phyloP scores from a whole-genome alignment of 208 protist species.

The Acanthamoeba polyphaga region DNA sequence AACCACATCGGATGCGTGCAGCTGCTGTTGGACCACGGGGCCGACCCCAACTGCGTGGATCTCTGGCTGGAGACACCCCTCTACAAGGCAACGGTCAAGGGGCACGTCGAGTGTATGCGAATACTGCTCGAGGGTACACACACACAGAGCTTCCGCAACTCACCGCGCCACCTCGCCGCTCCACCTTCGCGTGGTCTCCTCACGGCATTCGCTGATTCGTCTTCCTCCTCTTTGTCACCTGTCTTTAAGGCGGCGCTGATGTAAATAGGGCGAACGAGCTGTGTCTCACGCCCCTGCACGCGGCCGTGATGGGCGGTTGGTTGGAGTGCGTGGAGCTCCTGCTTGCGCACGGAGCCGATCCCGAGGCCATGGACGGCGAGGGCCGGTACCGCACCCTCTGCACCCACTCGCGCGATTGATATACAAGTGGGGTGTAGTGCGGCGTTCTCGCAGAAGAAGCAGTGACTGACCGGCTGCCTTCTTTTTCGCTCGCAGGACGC shows the following conservation, averaged over 20 bases:
- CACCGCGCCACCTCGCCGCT: neutral
- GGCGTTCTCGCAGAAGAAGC: neutral
- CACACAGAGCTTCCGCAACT: neutral
- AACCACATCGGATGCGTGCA: constrained; percentile 22
- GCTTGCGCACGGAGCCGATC: constrained; percentile 17
- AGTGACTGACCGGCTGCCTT: neutral
- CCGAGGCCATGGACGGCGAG: constrained; percentile 26
- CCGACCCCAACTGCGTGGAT: neutral
- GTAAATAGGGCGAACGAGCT: constrained; percentile 1
- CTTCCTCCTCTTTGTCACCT: neutral
- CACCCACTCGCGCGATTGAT: too few relatives aligned
- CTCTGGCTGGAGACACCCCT: constrained; percentile 22
- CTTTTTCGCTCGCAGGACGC: neutral
- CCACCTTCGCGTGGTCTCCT: neutral
- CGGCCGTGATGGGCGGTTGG: constrained; percentile 54
- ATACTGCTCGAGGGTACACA: neutral
- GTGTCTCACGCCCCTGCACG: constrained; percentile 6
- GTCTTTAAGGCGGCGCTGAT: neutral
- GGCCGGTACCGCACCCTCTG: neutral
- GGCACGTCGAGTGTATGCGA: constrained; percentile 31
- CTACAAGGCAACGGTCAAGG: constrained; percentile 37
- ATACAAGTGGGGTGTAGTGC: too few relatives aligned
- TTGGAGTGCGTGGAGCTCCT: constrained; percentile 6
- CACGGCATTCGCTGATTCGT: neutral
- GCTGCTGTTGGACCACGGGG: neutral